Percentiles rank a stretch among this genome's conserved stretches.
phyloP scores from a whole-genome alignment of 768 basidiomycete species.

The Macrocybe gigantea region DNA sequence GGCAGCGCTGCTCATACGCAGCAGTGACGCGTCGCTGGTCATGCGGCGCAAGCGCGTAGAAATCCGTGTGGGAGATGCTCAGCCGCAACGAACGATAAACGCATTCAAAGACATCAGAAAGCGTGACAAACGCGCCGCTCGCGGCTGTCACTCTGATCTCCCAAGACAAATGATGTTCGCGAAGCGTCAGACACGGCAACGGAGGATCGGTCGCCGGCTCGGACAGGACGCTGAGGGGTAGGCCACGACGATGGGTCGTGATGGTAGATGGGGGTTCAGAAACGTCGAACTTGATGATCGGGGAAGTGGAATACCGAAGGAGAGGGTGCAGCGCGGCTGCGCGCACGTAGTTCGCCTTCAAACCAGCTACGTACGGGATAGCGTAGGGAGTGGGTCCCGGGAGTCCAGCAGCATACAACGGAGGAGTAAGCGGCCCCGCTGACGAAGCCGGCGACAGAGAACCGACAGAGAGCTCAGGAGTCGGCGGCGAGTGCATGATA shows the following conservation, averaged over 20 bases:
- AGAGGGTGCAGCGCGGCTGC: constrained; percentile 17
- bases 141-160: constrained; percentile 24
- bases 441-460: constrained; percentile 6
- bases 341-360: background rate
- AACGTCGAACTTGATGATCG: constrained; percentile 22
- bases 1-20: constrained; percentile 44
- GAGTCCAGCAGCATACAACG: constrained; percentile 1
- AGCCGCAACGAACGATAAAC: constrained; percentile 33
- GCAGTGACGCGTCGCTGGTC: constrained; percentile 30
- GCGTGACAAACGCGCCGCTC: constrained; percentile 21
- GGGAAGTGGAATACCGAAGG: constrained; percentile 15
- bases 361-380: background rate
- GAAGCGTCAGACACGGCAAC: constrained; percentile 19
- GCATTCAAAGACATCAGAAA: constrained; percentile 29
- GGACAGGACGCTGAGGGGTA: constrained; percentile 18
- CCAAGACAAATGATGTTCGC: constrained; percentile 28
- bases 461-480: constrained; percentile 2
- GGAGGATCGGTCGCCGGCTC: constrained; percentile 31
- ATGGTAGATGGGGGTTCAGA: constrained; percentile 21
- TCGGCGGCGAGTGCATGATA: constrained; percentile 12
- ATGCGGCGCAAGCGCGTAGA: constrained; percentile 25
- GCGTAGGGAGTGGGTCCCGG: constrained; percentile 4
- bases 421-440: constrained; percentile 3
- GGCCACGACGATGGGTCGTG: constrained; percentile 13
- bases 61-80: constrained; percentile 38